A percentile compares a stretch with the other conserved stretches of the same genome.
phyloP scores from a whole-genome alignment of 163 green algal genomes.

The Chlamydomonas reinhardtii region DNA sequence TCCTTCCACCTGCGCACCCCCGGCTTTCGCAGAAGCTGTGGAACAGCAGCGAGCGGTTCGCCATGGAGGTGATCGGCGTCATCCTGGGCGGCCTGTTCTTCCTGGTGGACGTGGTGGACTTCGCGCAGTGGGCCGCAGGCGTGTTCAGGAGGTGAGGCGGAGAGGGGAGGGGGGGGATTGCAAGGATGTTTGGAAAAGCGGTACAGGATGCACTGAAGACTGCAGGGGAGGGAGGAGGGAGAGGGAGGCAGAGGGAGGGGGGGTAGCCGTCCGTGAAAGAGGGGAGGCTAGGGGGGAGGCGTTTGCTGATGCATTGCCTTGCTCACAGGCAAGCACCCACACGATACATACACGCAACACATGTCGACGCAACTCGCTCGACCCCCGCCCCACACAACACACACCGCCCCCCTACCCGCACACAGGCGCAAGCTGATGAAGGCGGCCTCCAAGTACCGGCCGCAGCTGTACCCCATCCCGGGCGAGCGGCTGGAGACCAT shows the following conservation, averaged over 20 bases:
- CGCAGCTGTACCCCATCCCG: constrained; percentile 65
- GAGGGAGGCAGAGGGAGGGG: not conserved
- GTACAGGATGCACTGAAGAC: too few relatives aligned
- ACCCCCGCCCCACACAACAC: too few relatives aligned
- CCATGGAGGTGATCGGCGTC: constrained; percentile 62
- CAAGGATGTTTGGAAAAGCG: not conserved
- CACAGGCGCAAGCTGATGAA: constrained; percentile 57
- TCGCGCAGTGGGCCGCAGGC: constrained; percentile 51
- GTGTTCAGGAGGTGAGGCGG: constrained; percentile 39
- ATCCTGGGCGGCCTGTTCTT: constrained; percentile 58
- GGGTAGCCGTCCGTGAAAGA: not conserved
- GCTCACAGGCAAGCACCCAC: too few relatives aligned
- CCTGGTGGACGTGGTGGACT: constrained; percentile 59
- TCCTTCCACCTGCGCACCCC: too few relatives aligned
- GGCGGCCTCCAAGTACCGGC: constrained; percentile 45
- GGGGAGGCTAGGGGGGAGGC: not conserved
- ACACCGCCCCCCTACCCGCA: too few relatives aligned
- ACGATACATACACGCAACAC: too few relatives aligned
- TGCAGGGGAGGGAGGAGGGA: not conserved
- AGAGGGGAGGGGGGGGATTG: not conserved
- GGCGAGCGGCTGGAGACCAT: constrained; percentile 41
- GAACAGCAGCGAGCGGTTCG: constrained; percentile 23
- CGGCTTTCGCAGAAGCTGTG: constrained; percentile 37
- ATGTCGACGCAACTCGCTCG: too few relatives aligned
- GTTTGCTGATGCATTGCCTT: too few relatives aligned